Conservation (phyloP, 2,329 filamentous ascomycete species). For the Nothomitra cinnamomea region DNA sequence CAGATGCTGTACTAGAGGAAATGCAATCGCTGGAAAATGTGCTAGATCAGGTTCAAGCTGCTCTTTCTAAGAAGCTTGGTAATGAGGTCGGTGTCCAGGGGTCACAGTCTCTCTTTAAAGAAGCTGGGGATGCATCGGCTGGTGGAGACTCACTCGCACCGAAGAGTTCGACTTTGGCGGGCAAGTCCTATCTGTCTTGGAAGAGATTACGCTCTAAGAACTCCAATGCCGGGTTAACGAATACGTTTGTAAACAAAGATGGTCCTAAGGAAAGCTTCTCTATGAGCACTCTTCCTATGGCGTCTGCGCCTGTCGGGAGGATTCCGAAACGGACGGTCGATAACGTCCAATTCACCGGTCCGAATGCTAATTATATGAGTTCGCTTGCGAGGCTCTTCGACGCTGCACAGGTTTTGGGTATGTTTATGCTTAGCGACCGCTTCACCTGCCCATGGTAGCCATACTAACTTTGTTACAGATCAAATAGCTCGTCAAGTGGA, state of each 20-base stretch:
- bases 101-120: constrained; percentile 57
- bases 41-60: constrained; percentile 67
- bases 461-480: constrained; percentile 36
- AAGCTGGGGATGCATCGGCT: constrained; percentile 29
- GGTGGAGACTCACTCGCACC: constrained; percentile 29
- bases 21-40: constrained; percentile 79
- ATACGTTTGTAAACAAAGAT: constrained; percentile 25
- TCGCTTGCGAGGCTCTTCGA: constrained; percentile 83
- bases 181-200: constrained; percentile 72
- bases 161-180: constrained; percentile 41
- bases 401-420: constrained; percentile 82
- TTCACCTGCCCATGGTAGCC: background rate
- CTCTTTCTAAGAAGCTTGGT: constrained; percentile 70
- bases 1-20: constrained; percentile 81
- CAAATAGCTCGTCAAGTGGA: constrained; percentile 93
- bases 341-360: constrained; percentile 58
- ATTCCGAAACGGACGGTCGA: constrained; percentile 55
- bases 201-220: constrained; percentile 80
- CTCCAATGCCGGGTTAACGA: constrained; percentile 45
- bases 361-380: constrained; percentile 80
- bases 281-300: constrained; percentile 68
- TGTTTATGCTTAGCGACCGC: constrained; percentile 21
- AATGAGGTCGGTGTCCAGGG: constrained; percentile 77
- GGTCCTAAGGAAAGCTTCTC: constrained; percentile 41
- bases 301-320: constrained; percentile 38